Evolutionary conservation across 352 stramenopile genomes (phyloP).

Genomic region (Aphanomyces cochlioides): DNA sequence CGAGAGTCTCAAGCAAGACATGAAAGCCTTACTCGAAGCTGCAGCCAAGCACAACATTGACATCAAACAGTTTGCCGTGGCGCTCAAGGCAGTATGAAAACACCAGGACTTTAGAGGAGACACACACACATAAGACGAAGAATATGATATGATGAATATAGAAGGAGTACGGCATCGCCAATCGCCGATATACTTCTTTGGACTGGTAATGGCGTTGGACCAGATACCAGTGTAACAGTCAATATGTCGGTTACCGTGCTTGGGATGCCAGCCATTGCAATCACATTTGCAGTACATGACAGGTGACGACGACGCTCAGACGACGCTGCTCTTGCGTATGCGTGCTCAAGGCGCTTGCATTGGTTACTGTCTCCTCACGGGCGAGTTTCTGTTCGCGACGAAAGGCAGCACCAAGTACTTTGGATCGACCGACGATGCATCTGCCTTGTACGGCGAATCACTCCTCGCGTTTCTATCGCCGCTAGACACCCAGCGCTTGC

Average conservation of each 20-base stretch:
- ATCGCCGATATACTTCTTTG: too few relatives aligned
- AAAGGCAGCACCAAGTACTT: conserved; percentile 47
- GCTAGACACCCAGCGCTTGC: conserved; percentile 16
- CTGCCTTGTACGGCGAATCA: conserved; percentile 58
- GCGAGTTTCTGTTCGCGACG: conserved; percentile 72
- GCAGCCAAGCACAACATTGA: conserved; percentile 64
- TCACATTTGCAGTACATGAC: neutral
- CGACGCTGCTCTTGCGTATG: conserved; percentile 60
- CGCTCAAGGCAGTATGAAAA: conserved; percentile 6
- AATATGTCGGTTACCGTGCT: too few relatives aligned
- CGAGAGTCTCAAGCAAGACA: conserved; percentile 55
- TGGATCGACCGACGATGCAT: conserved; percentile 14
- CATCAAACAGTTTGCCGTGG: conserved; percentile 44
- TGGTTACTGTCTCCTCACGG: conserved; percentile 62
- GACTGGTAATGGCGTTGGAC: too few relatives aligned
- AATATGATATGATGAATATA: too few relatives aligned
- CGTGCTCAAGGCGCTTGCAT: conserved; percentile 46
- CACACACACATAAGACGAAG: too few relatives aligned
- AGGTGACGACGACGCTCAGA: conserved; percentile 22
- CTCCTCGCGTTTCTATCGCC: conserved; percentile 51
- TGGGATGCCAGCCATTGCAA: too few relatives aligned
- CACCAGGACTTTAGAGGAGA: neutral
- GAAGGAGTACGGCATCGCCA: too few relatives aligned
- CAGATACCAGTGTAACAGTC: neutral
- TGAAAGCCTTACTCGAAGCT: conserved; percentile 66